A percentile compares a stretch with the other conserved stretches of the same genome.
These are phyloP conservation scores for Spirogloea muscicola DNA, from an alignment of 139 green algal species.

Conservation along the genomic window DNA sequence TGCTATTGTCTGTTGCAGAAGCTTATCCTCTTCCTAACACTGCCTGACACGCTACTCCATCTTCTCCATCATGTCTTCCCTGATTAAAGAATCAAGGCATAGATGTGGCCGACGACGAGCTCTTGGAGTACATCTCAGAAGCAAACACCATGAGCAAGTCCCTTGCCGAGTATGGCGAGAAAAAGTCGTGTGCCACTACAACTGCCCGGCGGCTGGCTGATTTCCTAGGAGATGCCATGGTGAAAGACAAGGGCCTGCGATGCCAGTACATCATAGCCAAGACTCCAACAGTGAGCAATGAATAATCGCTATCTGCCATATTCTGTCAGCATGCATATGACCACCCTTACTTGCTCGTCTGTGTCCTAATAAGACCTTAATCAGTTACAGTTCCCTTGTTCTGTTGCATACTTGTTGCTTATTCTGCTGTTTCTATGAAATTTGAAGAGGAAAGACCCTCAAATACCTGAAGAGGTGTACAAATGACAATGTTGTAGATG, in stretches of 20 bases:
- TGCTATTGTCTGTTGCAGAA: neutral
- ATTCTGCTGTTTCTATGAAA: too few species aligned
- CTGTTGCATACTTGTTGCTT: too few species aligned
- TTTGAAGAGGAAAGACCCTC: too few species aligned
- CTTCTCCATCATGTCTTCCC: too few species aligned
- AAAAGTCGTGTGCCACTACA: slow-evolving; percentile 87
- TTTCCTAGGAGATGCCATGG: slow-evolving; percentile 87
- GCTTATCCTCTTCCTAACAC: neutral
- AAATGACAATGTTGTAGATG: too few species aligned
- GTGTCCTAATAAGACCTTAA: too few species aligned
- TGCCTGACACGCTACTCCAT: too few species aligned
- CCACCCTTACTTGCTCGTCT: too few species aligned
- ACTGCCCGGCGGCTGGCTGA: slow-evolving; percentile 76
- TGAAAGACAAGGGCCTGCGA: slow-evolving; percentile 89
- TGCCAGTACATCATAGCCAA: slow-evolving; percentile 63
- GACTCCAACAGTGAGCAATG: slow-evolving; percentile 38
- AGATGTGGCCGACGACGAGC: slow-evolving; percentile 82
- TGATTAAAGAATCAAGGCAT: slow-evolving; percentile 53
- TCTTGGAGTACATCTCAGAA: slow-evolving; percentile 90
- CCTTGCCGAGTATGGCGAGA: slow-evolving; percentile 89
- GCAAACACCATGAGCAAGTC: slow-evolving; percentile 90
- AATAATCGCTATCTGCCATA: too few species aligned
- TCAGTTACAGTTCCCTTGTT: too few species aligned
- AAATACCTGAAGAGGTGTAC: too few species aligned
- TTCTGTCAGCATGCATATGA: too few species aligned